Evolutionary conservation across 2,329 filamentous ascomycete species (phyloP), one percentile per base, ranked within the genome.

Genomic region (Gliomastix tumulicola): DNA sequence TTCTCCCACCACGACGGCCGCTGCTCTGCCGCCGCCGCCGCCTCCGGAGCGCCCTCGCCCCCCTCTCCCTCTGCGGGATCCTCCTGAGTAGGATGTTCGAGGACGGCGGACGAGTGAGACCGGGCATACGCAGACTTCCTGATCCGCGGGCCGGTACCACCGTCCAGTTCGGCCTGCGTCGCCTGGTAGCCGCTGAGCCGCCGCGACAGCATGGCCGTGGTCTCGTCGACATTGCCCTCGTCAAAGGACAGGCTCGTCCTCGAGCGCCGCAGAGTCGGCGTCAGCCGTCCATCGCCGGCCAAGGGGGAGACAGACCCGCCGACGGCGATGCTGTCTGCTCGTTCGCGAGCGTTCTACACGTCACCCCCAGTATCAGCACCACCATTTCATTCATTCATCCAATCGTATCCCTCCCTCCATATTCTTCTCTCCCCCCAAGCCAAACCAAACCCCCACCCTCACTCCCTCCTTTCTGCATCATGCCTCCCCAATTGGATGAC

Each of bases 1-100:
- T 53, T 52, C 47, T 63, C 63, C 69, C 73, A 79, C 72, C 79
- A 79, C 30, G n/a, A n/a, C n/a, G n/a, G n/a, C n/a, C n/a, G n/a
- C n/a, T n/a, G n/a, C n/a, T n/a, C n/a, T n/a, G n/a, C n/a, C n/a
- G n/a, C n/a, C n/a, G n/a, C n/a, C n/a, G n/a, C n/a, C n/a, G n/a
- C n/a, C n/a, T n/a, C n/a, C n/a, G n/a, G n/a, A n/a, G n/a, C 40
- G 21, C 49, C 41, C 7, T 46, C 46, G n/a, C 48, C 40, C 20
- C 41, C 44, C 9, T 46, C 50, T 20, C 40, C 25, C 15, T 41
- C 46, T 36, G 41, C 21, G 13, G 19, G 8, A 22, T 34, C 13
- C 10, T 20, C 20, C n/a, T n/a, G n/a, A n/a, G n/a, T n/a, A n/a
- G n/a, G n/a, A n/a, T n/a, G n/a, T n/a, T 30, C 27, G 13, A 15